Conservation (phyloP, 257 asterid species). For the Solanum lignicaule region DNA sequence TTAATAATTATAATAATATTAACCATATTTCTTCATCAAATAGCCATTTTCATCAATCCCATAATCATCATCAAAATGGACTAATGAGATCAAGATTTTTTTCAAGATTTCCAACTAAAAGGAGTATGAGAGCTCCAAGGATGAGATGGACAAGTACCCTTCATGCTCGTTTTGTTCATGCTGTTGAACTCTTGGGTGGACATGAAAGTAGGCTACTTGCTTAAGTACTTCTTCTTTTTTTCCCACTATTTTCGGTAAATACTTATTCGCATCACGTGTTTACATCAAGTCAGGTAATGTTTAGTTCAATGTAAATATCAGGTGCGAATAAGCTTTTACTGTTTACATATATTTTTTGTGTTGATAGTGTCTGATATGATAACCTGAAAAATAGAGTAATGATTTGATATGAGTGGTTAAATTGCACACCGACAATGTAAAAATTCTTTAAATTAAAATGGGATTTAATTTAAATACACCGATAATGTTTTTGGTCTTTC, state of each 20-base stretch:
- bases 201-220: conserved; percentile 31
- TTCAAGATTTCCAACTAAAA: conserved; percentile 33
- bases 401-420: neutral
- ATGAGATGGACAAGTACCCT: conserved; percentile 53
- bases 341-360: neutral
- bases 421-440: neutral
- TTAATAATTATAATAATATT: neutral
- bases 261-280: neutral
- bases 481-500: neutral
- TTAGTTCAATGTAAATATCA: neutral
- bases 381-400: neutral
- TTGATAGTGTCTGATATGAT: neutral
- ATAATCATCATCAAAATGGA: neutral
- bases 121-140: conserved; percentile 45
- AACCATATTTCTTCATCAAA: neutral
- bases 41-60: conserved; percentile 2
- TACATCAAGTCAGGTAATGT: neutral
- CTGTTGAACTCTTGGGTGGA: conserved; percentile 51
- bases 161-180: conserved; percentile 43
- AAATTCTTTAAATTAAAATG: neutral
- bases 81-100: conserved; percentile 26
- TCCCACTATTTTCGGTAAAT: neutral
- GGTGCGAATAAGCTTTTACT: neutral
- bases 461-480: neutral
- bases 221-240: neutral